phyloP scores from a whole-genome alignment of 202 grass and related monocot species.

The Setaria viridis region DNA sequence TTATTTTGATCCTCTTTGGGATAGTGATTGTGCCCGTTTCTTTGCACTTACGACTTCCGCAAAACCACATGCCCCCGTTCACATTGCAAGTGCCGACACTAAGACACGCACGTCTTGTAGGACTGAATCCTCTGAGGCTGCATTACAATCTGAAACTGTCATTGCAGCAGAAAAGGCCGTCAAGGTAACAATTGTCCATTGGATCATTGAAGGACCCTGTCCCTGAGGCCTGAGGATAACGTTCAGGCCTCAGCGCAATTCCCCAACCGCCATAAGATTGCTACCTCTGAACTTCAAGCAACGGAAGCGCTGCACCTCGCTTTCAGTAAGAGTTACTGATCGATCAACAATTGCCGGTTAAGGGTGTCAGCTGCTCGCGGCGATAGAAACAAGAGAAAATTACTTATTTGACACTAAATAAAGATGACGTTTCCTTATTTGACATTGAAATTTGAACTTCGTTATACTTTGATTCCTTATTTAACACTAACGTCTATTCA shows the following conservation, averaged over 20 bases:
- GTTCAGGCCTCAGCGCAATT: not conserved
- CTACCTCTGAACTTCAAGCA: not conserved
- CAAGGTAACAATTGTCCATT: not conserved
- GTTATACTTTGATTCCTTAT: too few relatives aligned
- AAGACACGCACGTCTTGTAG: constrained; percentile 23
- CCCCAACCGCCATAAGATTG: not conserved
- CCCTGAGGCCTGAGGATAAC: not conserved
- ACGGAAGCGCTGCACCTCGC: not conserved
- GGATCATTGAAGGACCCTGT: not conserved
- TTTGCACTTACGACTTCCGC: constrained; percentile 13
- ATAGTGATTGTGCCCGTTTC: constrained; percentile 15
- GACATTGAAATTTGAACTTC: too few relatives aligned
- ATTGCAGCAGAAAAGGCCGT: not conserved
- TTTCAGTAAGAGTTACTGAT: not conserved
- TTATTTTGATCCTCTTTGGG: constrained; percentile 14
- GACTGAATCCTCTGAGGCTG: constrained; percentile 7
- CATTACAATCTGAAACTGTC: not conserved
- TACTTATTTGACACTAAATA: too few relatives aligned
- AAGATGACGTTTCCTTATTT: too few relatives aligned
- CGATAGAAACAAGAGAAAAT: not conserved
- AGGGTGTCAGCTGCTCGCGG: not conserved
- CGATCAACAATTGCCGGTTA: not conserved
- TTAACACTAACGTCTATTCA: too few relatives aligned
- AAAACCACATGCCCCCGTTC: constrained; percentile 18
- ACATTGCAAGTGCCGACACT: constrained; percentile 8